These are phyloP conservation scores for Pseudonitzschia delicatissima DNA, from an alignment of 108 stramenopile genomes.

Conservation along the genomic window DNA sequence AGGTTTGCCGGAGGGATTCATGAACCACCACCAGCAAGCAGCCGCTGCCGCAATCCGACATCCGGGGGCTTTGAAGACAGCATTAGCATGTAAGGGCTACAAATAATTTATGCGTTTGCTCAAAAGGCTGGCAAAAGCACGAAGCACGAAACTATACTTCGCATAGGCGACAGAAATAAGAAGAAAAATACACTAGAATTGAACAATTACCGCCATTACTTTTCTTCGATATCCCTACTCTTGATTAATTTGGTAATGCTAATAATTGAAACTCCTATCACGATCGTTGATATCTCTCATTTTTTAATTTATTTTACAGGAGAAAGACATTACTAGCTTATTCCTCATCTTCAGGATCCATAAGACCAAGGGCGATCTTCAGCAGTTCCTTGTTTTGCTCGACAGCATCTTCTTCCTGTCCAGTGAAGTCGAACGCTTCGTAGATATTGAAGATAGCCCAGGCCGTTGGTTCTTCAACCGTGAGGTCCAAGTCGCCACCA, in stretches of 20 bases:
- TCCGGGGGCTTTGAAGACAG: slow-evolving; percentile 8
- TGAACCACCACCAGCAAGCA: slow-evolving; percentile 10
- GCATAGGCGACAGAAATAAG: too few species aligned
- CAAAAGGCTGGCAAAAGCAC: too few species aligned
- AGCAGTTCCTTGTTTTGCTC: slow-evolving; percentile 61
- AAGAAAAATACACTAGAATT: too few species aligned
- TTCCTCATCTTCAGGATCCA: neutral
- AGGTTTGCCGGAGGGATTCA: slow-evolving; percentile 25
- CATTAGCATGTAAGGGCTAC: slow-evolving; percentile 14
- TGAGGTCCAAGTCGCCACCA: slow-evolving; percentile 67
- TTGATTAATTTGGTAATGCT: neutral
- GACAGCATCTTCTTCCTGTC: slow-evolving; percentile 47
- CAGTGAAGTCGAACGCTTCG: slow-evolving; percentile 66
- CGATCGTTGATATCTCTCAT: too few species aligned
- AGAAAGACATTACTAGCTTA: neutral
- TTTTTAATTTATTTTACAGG: neutral
- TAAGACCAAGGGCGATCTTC: slow-evolving; percentile 40
- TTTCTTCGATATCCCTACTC: neutral
- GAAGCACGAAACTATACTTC: too few species aligned
- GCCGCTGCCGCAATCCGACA: neutral
- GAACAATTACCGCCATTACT: too few species aligned
- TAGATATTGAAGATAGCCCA: slow-evolving; percentile 67
- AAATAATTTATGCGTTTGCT: too few species aligned
- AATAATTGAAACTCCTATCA: too few species aligned
- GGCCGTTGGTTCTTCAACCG: slow-evolving; percentile 59